These are phyloP conservation scores for Phytophthora parvispora DNA, from an alignment of 352 stramenopile species.

Conservation along the genomic window DNA sequence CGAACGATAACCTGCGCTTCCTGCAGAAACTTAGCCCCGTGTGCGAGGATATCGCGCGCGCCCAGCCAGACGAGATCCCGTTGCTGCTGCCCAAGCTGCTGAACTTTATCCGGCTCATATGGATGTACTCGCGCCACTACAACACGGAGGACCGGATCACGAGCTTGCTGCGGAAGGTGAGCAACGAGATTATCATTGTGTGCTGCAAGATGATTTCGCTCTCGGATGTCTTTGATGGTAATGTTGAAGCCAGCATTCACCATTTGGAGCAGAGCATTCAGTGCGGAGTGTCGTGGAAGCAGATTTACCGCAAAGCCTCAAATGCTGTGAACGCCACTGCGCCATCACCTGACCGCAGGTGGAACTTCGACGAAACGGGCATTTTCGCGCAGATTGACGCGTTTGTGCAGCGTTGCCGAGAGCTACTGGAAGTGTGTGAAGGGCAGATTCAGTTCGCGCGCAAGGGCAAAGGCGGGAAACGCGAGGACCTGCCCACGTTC, in stretches of 20 bases:
- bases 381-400: conserved; percentile 98
- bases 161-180: conserved; percentile 94
- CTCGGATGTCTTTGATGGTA: conserved; percentile 94
- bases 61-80: conserved; percentile 92
- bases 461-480: conserved; percentile 78
- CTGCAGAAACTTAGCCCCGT: conserved; percentile 93
- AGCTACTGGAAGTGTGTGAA: conserved; percentile 96
- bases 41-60: conserved; percentile 90
- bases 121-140: conserved; percentile 94
- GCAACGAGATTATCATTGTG: conserved; percentile 95
- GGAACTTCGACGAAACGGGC: conserved; percentile 95
- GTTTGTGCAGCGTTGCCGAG: conserved; percentile 96
- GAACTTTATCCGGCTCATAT: conserved; percentile 96
- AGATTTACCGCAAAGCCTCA: conserved; percentile 80
- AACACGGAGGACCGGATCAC: conserved; percentile 96
- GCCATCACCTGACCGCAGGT: conserved; percentile 61
- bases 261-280: conserved; percentile 94
- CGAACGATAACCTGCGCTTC: conserved; percentile 96
- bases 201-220: conserved; percentile 93
- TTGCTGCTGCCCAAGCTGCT: conserved; percentile 93
- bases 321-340: conserved; percentile 73
- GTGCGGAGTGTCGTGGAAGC: conserved; percentile 95
- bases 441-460: conserved; percentile 96
- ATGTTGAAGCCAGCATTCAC: conserved; percentile 90
- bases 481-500: conserved; percentile 88